These are phyloP conservation scores for Ochetophila trinervis DNA, from an alignment of 306 rosid species.

Conservation along the genomic window DNA sequence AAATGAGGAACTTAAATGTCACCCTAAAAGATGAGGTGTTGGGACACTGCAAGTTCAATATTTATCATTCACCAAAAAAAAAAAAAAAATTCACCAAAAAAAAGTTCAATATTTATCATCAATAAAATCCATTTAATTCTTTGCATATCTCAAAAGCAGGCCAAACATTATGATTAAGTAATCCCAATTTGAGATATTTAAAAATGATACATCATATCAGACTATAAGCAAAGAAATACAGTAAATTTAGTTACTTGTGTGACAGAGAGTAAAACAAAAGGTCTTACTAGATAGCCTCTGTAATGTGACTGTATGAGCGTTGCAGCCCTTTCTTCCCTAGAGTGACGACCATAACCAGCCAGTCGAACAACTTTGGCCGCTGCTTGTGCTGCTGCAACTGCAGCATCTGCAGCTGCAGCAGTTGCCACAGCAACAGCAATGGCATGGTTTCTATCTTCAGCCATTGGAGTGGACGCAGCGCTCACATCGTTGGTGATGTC, in stretches of 20 bases:
- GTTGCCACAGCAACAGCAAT: constrained; percentile 77
- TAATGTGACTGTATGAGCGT: constrained; percentile 78
- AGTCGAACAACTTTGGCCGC: constrained; percentile 78
- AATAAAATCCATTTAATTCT: too few species aligned
- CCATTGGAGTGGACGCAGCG: constrained; percentile 43
- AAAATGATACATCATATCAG: neutral
- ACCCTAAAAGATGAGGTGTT: too few species aligned
- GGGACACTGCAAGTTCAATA: too few species aligned
- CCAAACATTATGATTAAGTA: too few species aligned
- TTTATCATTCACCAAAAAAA: too few species aligned
- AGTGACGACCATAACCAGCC: constrained; percentile 72
- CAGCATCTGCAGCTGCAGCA: constrained; percentile 82
- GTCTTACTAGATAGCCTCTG: constrained; percentile 85
- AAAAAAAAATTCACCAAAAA: too few species aligned
- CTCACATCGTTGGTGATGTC: constrained; percentile 63
- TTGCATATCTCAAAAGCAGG: too few species aligned
- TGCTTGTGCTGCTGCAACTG: constrained; percentile 76
- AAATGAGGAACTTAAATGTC: too few species aligned
- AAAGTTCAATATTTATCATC: too few species aligned
- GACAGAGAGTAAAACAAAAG: constrained; percentile 1
- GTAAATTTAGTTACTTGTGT: neutral
- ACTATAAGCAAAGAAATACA: neutral
- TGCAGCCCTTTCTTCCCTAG: constrained; percentile 78
- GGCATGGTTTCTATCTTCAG: constrained; percentile 61
- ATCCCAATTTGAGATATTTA: too few species aligned